These are phyloP conservation scores for Scutellaria baicalensis DNA, from an alignment of 257 asterid genomes.

Conservation along the genomic window DNA sequence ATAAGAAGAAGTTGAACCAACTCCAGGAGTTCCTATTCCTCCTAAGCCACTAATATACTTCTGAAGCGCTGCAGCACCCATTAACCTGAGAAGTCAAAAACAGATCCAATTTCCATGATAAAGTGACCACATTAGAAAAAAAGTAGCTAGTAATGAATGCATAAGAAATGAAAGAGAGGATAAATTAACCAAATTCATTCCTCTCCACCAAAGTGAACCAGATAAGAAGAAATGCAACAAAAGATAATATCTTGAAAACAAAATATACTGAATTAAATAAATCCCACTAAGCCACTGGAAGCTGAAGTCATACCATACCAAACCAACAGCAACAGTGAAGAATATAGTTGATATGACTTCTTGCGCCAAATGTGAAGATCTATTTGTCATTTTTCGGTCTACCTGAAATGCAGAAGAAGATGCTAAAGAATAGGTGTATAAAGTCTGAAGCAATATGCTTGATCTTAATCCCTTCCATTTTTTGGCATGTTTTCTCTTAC, in stretches of 20 bases:
- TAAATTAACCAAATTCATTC: not conserved
- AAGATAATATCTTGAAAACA: not conserved
- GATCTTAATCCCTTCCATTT: conserved; percentile 9
- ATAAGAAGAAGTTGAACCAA: conserved; percentile 85
- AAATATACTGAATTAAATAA: not conserved
- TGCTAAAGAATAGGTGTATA: not conserved
- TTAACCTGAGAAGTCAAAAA: conserved; percentile 37
- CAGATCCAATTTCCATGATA: not conserved
- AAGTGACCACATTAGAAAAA: not conserved
- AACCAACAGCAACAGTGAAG: conserved; percentile 75
- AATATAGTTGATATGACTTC: conserved; percentile 74
- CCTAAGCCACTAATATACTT: conserved; percentile 91
- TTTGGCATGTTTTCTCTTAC: conserved; percentile 34
- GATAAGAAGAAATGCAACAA: not conserved
- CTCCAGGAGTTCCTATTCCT: conserved; percentile 94
- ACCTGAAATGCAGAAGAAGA: conserved; percentile 46
- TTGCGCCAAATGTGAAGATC: conserved; percentile 70
- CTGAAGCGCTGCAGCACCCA: conserved; percentile 89
- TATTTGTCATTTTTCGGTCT: conserved; percentile 64
- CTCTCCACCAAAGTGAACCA: not conserved
- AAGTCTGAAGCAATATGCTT: conserved; percentile 14
- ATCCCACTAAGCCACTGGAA: conserved; percentile 22
- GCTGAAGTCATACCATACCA: conserved; percentile 60
- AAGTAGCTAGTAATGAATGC: not conserved
- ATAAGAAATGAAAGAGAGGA: not conserved